Percentiles rank a stretch among this genome's conserved stretches.
Conservation (phyloP, 2,329 filamentous ascomycete species). For the Allantophomopsis cytisporea region DNA sequence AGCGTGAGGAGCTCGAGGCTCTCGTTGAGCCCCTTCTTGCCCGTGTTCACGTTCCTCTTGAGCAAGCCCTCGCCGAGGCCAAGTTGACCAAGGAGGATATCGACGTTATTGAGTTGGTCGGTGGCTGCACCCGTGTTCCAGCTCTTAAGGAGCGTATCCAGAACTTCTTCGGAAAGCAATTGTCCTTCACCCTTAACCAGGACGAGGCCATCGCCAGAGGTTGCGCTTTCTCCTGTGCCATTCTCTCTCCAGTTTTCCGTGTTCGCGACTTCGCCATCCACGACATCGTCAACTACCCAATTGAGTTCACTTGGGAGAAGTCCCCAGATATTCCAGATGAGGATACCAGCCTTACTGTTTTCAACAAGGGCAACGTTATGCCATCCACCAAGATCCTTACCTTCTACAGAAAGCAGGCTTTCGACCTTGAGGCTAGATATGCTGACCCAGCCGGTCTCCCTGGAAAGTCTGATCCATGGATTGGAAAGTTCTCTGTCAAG, state of each 20-base stretch:
- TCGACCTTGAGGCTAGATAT: constrained; percentile 92
- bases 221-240: constrained; percentile 94
- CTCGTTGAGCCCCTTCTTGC: constrained; percentile 75
- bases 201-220: constrained; percentile 94
- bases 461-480: constrained; percentile 86
- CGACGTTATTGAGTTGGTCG: constrained; percentile 84
- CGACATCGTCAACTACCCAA: constrained; percentile 95
- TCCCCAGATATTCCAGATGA: constrained; percentile 96
- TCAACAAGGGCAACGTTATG: constrained; percentile 93
- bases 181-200: constrained; percentile 96
- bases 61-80: constrained; percentile 88
- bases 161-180: constrained; percentile 79
- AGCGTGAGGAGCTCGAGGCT: constrained; percentile 86
- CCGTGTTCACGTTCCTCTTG: constrained; percentile 59
- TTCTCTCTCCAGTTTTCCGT: constrained; percentile 93
- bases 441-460: constrained; percentile 76
- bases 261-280: constrained; percentile 96
- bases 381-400: constrained; percentile 98
- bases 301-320: constrained; percentile 99
- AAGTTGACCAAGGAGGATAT: constrained; percentile 88
- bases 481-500: constrained; percentile 96
- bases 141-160: constrained; percentile 82
- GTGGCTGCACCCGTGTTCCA: constrained; percentile 88
- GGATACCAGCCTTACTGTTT: constrained; percentile 92
- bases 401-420: constrained; percentile 96